Percentiles rank a stretch among this genome's conserved stretches.
These are phyloP conservation scores for Volvox reticuliferus DNA, from an alignment of 139 green algal genomes.

Conservation along the genomic window DNA sequence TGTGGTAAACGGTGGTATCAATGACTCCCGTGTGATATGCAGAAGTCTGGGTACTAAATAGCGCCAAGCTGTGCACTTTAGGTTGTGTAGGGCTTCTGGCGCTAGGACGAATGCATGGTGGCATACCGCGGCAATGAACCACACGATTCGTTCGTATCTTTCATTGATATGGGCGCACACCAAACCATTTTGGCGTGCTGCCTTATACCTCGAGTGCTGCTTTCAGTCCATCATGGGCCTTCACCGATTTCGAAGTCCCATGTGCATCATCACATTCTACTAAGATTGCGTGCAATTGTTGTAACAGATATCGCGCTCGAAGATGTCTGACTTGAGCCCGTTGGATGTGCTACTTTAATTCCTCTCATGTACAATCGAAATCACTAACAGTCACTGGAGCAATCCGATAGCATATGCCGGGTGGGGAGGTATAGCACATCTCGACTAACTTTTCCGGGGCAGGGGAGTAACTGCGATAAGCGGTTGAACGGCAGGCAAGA, in stretches of 20 bases:
- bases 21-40: slow-evolving; percentile 35
- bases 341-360: no score
- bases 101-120: background rate
- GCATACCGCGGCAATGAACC: background rate
- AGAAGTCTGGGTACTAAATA: background rate
- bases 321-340: no score
- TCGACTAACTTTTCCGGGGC: no score
- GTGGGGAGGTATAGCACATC: no score
- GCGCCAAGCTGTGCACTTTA: background rate
- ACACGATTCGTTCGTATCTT: slow-evolving; percentile 37
- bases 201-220: slow-evolving; percentile 21
- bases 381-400: no score
- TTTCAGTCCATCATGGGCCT: slow-evolving; percentile 25
- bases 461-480: no score
- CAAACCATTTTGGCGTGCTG: slow-evolving; percentile 8
- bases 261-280: slow-evolving; percentile 21
- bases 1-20: background rate
- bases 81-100: background rate
- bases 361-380: no score
- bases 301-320: background rate
- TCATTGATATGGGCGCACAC: slow-evolving; percentile 25
- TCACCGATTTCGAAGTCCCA: slow-evolving; percentile 8
- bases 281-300: slow-evolving; percentile 5
- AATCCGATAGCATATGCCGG: no score
- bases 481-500: no score